A percentile compares a stretch with the other conserved stretches of the same genome.
These are phyloP conservation scores for Clonostachys chloroleuca DNA, from an alignment of 2,329 filamentous ascomycete genomes.

Conservation along the genomic window DNA sequence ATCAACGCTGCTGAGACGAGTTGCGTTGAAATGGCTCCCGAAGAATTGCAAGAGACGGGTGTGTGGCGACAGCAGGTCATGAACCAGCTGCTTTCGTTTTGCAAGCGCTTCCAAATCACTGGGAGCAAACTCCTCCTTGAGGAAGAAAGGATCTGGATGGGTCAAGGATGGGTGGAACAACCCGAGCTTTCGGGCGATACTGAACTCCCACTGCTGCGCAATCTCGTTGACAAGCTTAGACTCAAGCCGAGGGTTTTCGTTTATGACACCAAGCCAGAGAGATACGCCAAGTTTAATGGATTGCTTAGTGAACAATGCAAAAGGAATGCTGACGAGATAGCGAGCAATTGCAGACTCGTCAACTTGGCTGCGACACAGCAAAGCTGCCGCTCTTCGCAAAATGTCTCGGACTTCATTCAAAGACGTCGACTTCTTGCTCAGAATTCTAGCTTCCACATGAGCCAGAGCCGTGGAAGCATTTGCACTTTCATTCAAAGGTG, in stretches of 20 bases:
- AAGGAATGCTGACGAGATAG: constrained; percentile 88
- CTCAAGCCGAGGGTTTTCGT: constrained; percentile 88
- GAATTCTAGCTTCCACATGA: constrained; percentile 67
- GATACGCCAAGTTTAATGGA: constrained; percentile 95
- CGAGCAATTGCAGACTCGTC: constrained; percentile 78
- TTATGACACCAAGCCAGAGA: constrained; percentile 93
- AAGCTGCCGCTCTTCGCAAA: constrained; percentile 76
- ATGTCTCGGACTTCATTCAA: constrained; percentile 75
- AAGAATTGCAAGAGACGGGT: constrained; percentile 83
- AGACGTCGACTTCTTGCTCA: constrained; percentile 64
- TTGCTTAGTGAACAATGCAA: constrained; percentile 88
- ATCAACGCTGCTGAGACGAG: constrained; percentile 77
- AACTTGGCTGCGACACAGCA: constrained; percentile 74
- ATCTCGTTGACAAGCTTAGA: constrained; percentile 82
- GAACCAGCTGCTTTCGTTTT: constrained; percentile 72
- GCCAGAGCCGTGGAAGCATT: constrained; percentile 63
- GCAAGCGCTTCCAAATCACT: constrained; percentile 74
- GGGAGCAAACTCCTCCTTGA: constrained; percentile 88
- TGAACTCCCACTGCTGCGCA: constrained; percentile 85
- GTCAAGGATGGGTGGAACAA: constrained; percentile 72
- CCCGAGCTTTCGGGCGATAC: constrained; percentile 71
- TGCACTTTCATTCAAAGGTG: constrained; percentile 47
- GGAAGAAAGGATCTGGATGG: constrained; percentile 83
- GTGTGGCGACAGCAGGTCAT: constrained; percentile 83
- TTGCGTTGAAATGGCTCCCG: constrained; percentile 91